Base-by-base conservation (phyloP, 805 yeast genomes). In the Sugiyamaella lignohabitans region DNA sequence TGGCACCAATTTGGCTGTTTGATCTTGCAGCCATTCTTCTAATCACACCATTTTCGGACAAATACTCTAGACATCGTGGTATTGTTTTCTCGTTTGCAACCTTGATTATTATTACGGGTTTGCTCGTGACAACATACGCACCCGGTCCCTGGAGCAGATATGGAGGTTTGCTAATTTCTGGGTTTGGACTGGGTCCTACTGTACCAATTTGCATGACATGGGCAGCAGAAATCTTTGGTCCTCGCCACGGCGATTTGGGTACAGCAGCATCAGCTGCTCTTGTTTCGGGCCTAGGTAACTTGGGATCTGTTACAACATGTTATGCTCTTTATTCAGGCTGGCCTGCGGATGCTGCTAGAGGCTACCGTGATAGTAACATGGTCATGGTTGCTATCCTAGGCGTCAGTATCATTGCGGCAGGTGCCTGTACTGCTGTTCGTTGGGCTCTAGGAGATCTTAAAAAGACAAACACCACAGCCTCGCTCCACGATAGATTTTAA, bases 1-100 rank as follows among this genome's bases (percentile, higher is more conserved):
- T 84, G 53, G 95, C 95, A 3, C 96, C 96, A 27, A 87, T 87
- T 55, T 87, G 96, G 96, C 67, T 87, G 39, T 86, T 85, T 63
- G 96, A 87, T 62, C 67, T 84, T 41, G 81, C 78, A 16, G 88
- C 87, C 1, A 87, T 87, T 54, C 59, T 87, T 35, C 57, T 81
- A 11, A 67, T 87, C 48, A 87, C 95, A 1, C 94, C 95, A 19
- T 71, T 87, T 55, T 86, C 93, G 19, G 96, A 87, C 67, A 75
- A 67, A 52, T 82, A 62, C 68, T 79, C 75, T 59, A 69, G 67
- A 47, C 70, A 66, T 53, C 71, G 95, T 40, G 81, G 83, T 2
- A 52, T 75, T 16, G 72, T 86, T 48, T 87, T 87, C 64, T 70
- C 78, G 3, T 65, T 67, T 24, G 75, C 91, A 1, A 75, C 84